Evolutionary conservation across 192 early-diverging fungal species (phyloP), one percentile per base, ranked within the genome.

Genomic region (Umbelopsis sp.): DNA sequence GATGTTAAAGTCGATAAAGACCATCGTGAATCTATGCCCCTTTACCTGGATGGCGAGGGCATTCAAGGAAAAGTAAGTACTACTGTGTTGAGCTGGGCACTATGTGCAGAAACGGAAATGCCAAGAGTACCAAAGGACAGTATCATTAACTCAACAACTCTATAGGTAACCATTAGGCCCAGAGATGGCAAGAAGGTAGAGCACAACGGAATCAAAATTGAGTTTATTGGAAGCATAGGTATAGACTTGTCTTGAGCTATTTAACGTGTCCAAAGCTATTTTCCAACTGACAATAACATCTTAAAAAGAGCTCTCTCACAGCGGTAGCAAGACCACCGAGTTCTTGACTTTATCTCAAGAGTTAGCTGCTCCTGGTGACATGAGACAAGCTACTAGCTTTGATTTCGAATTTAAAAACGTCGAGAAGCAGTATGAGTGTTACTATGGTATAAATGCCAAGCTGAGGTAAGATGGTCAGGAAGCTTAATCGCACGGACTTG

Each of bases 371-470:
- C 95, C 98, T 13, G 98, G 95, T 3, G 96, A 97, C 81, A 83
- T 99, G 68, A 85, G 90, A 47, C 86, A 86, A 73, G 91, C 84
- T 45, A 84, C 91, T 10, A 88, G 83, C 68, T 98, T 89, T 85
- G 92, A 93, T 41, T 99, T 99, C 83, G 94, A 97, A 79, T 99
- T 99, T 76, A 98, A 98, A 74, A 96, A 96, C 73, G 94, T 99
- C n/a, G 97, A 98, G 78, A 99, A 99, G 82, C 97, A 96, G 79
- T 99, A 91, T 69, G 98, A 99, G 77, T 92, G 93, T 76, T 99
- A 98, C 75, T 92, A 92, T 78, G 98, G 98, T 35, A 97, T 98
- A 76, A 98, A 99, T 70, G 97, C 97, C 49, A 97, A 98, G 80
- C 85, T 99, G 74, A 85, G 94, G 83, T 90, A 76, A 66, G 58